Evolutionary conservation across 495 filamentous ascomycete species (phyloP).

Genomic region (Aspergillus conjunctus): DNA sequence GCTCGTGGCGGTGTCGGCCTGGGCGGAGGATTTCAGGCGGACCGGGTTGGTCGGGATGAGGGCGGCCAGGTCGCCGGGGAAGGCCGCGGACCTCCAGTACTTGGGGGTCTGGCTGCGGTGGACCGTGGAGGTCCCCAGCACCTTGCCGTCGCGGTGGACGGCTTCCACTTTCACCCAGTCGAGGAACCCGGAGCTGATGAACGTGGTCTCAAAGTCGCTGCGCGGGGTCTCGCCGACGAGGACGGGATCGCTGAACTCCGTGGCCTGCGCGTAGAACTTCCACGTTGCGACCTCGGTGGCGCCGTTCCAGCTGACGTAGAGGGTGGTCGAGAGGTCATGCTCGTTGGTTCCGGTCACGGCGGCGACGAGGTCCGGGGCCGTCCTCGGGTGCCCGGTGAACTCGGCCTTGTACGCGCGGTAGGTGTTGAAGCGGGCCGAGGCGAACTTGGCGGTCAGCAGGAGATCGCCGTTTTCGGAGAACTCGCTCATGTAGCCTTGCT

Average conservation of each 20-base stretch:
- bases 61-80: neutral
- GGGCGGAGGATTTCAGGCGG: neutral
- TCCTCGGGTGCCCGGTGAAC: conserved; percentile 24
- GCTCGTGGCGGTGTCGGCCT: conserved; percentile 31
- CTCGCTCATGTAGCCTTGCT: conserved; percentile 46
- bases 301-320: conserved; percentile 51
- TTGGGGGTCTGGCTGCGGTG: conserved; percentile 11
- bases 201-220: conserved; percentile 38
- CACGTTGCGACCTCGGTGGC: conserved; percentile 46
- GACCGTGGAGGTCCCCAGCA: conserved; percentile 14
- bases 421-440: conserved; percentile 10
- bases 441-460: conserved; percentile 29
- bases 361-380: conserved; percentile 20
- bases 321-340: conserved; percentile 32
- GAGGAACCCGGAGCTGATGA: conserved; percentile 35
- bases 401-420: conserved; percentile 25
- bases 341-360: conserved; percentile 30
- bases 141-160: conserved; percentile 24
- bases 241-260: conserved; percentile 27
- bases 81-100: conserved; percentile 12
- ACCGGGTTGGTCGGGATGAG: neutral
- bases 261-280: conserved; percentile 39
- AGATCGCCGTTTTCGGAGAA: conserved; percentile 46
- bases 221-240: conserved; percentile 31
- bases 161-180: conserved; percentile 55